phyloP scores from a whole-genome alignment of 2,329 filamentous ascomycete genomes.

The Dichotomopilus funicola region DNA sequence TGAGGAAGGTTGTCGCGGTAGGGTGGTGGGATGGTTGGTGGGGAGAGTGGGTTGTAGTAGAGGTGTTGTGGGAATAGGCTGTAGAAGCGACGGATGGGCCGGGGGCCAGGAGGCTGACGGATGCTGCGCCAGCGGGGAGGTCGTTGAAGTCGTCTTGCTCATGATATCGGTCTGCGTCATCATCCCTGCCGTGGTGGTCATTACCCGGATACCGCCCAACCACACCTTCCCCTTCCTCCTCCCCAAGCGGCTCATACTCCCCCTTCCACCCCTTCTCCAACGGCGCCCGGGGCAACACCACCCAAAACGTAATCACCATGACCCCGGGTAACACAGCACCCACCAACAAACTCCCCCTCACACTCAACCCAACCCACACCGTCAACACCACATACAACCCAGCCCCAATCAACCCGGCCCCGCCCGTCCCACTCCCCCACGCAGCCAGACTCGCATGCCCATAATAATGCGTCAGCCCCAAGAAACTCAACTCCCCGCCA shows the following conservation, averaged over 20 bases:
- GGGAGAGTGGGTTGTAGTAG: slow-evolving; percentile 33
- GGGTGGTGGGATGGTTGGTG: slow-evolving; percentile 9
- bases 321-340: slow-evolving; percentile 73
- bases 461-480: slow-evolving; percentile 90
- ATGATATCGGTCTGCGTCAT: not conserved
- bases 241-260: slow-evolving; percentile 30
- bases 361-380: slow-evolving; percentile 67
- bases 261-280: slow-evolving; percentile 42
- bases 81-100: slow-evolving; percentile 36
- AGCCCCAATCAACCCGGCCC: slow-evolving; percentile 78
- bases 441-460: slow-evolving; percentile 78
- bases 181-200: no score
- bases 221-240: slow-evolving; percentile 25
- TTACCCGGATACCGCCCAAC: slow-evolving; percentile 19
- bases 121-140: slow-evolving; percentile 35
- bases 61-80: slow-evolving; percentile 27
- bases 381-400: slow-evolving; percentile 84
- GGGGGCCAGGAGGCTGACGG: slow-evolving; percentile 44
- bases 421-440: slow-evolving; percentile 90
- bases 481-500: slow-evolving; percentile 81
- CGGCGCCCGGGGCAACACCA: slow-evolving; percentile 64
- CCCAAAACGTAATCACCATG: slow-evolving; percentile 84
- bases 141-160: slow-evolving; percentile 29
- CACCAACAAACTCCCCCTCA: slow-evolving; percentile 66
- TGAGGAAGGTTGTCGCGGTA: slow-evolving; percentile 29